Conservation (phyloP, 1,284 basidiomycete species). For the Ceratobasidium papillatum region DNA sequence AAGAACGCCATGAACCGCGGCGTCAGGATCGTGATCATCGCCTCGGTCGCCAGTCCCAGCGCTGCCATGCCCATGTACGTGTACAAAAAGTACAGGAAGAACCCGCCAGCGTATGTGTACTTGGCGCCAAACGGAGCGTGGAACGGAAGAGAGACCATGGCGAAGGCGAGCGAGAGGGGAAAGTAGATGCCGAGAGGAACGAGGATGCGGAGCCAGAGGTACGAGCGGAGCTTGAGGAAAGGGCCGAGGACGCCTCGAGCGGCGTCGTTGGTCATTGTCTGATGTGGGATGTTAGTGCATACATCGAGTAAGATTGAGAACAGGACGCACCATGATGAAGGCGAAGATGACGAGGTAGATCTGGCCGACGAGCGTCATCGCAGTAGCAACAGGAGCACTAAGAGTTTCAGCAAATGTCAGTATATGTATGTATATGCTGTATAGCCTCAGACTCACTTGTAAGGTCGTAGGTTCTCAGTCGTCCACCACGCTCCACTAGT, state of each 20-base stretch:
- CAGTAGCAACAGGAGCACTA: constrained; percentile 55
- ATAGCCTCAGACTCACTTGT: constrained; percentile 44
- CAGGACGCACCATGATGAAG: constrained; percentile 11
- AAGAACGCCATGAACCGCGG: constrained; percentile 45
- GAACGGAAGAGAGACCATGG: constrained; percentile 56
- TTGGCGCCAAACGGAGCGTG: constrained; percentile 49
- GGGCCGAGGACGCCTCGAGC: constrained; percentile 55
- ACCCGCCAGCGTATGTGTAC: constrained; percentile 55
- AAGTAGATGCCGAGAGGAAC: constrained; percentile 52
- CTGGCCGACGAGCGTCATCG: constrained; percentile 57
- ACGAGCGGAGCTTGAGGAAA: constrained; percentile 52
- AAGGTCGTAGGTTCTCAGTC: constrained; percentile 56
- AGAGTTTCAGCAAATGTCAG: not conserved
- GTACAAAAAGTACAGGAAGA: constrained; percentile 56
- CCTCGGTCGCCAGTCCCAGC: constrained; percentile 52
- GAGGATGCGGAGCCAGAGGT: constrained; percentile 52
- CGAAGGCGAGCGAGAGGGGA: constrained; percentile 52
- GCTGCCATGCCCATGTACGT: constrained; percentile 49
- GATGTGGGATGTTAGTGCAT: constrained; percentile 47
- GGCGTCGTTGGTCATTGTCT: constrained; percentile 54
- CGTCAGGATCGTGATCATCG: constrained; percentile 45
- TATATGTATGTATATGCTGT: not conserved
- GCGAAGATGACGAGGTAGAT: constrained; percentile 57
- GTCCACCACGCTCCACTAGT: constrained; percentile 50
- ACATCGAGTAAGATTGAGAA: not conserved